Base-by-base conservation (phyloP, 768 basidiomycete genomes). In the Agaricus bisporus region DNA sequence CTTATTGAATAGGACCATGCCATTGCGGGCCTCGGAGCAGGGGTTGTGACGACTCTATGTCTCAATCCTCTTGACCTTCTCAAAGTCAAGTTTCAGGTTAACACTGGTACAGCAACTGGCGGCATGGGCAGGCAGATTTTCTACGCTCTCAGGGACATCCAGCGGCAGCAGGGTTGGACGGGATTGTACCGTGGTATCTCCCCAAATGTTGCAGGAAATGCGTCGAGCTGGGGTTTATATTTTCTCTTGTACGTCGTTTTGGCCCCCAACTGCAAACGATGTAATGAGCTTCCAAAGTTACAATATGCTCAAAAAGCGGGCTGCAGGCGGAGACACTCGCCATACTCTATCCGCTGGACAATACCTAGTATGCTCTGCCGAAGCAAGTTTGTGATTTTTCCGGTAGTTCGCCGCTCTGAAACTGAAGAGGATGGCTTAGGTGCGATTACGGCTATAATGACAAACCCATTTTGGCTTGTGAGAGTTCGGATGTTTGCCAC, bases 41-140 rank as follows among this genome's bases (percentile, higher is more conserved):
- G 97, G 54, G 83, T 91, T 60, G 85, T 87, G 62, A 90, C 92
- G 35, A 93, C 94, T 45, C 75, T 98, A 28, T 91, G 91, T 69
- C 95, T 98, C 91, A 94, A 98, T 67, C 97, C 97, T 6, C 78
- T 99, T 32, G 97, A 99, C 70, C 79, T 98, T 10, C 77, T 99
- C 69, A 98, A 98, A 72, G 79, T 97, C 65, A 88, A 92, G 64
- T 83, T 93, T 49, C 97, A 98, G 70, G 90, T 97, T 5, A 82
- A 86, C 18, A 95, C 88, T 0, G 70, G 76, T 28, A 78, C 75
- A 32, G 80, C 79, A 0, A 69, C 74, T 38, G 83, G 79, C 14
- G 81, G 81, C 28, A 64, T 86, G 32, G 85, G 88, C 29, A 79
- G 72, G 56, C 82, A 86, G 53, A 93, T 98, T 58, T 93, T 86